Evolutionary conservation across 2,329 filamentous ascomycete genomes (phyloP).

Genomic region (Hyphodiscus sp.): DNA sequence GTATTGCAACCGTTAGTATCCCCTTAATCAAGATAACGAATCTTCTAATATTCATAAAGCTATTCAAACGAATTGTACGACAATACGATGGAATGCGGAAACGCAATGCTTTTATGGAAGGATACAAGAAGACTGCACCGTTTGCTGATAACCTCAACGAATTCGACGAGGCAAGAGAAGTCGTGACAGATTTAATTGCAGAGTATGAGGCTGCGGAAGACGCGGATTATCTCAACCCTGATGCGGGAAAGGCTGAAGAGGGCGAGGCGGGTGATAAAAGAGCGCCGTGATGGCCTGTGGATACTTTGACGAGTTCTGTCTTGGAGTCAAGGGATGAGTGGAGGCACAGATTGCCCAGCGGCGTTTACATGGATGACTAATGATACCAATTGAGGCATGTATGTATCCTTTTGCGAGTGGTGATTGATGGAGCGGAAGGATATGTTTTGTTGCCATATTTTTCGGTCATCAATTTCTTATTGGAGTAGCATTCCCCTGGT

Average conservation of each 20-base stretch:
- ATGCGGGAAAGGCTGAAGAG: slow-evolving; percentile 19
- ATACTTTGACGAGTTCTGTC: not conserved
- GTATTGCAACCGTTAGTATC: slow-evolving; percentile 73
- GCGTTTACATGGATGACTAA: slow-evolving; percentile 23
- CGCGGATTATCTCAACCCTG: slow-evolving; percentile 78
- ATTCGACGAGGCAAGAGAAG: slow-evolving; percentile 90
- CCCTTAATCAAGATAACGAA: not conserved
- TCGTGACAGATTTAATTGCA: slow-evolving; percentile 82
- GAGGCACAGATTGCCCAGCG: slow-evolving; percentile 3
- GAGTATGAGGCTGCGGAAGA: slow-evolving; percentile 96
- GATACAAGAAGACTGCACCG: slow-evolving; percentile 90
- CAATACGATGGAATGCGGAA: slow-evolving; percentile 95
- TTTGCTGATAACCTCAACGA: slow-evolving; percentile 89
- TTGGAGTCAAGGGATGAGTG: slow-evolving; percentile 8
- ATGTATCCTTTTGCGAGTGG: not conserved
- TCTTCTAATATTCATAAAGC: slow-evolving; percentile 32
- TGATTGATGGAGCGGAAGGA: not conserved
- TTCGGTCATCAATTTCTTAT: slow-evolving; percentile 2
- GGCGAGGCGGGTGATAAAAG: slow-evolving; percentile 27
- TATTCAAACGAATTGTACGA: slow-evolving; percentile 88
- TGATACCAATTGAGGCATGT: slow-evolving; percentile 24
- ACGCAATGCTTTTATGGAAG: slow-evolving; percentile 92
- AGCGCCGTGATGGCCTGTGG: slow-evolving; percentile 13
- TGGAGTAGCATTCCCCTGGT: not conserved
- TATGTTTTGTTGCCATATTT: slow-evolving; percentile 1